Evolutionary conservation across 495 filamentous ascomycete species (phyloP).

Genomic region (Mycothermus thermophilus): DNA sequence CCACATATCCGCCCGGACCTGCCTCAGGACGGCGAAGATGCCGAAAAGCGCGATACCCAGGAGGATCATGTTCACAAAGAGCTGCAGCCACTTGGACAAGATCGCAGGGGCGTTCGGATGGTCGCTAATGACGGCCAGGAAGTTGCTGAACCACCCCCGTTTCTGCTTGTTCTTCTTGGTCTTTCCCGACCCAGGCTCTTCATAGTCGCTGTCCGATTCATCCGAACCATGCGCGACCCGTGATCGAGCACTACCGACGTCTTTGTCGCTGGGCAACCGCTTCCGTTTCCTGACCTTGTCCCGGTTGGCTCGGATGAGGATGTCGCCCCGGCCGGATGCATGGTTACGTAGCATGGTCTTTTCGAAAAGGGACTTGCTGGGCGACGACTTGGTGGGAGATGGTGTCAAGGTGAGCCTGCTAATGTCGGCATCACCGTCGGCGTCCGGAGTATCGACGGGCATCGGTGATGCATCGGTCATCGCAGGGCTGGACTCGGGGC

Average conservation of each 20-base stretch:
- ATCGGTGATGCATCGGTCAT: conserved; percentile 51
- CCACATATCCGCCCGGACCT: conserved; percentile 64
- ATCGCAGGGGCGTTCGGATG: conserved; percentile 80
- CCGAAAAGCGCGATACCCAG: conserved; percentile 52
- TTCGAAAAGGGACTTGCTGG: conserved; percentile 24
- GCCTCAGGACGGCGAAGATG: conserved; percentile 52
- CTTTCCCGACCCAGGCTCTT: conserved; percentile 14
- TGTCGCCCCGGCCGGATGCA: conserved; percentile 33
- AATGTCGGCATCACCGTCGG: conserved; percentile 22
- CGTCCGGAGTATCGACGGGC: conserved; percentile 32
- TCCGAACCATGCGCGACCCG: conserved; percentile 37
- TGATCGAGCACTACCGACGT: conserved; percentile 29
- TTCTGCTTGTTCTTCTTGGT: conserved; percentile 22
- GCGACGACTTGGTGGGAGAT: conserved; percentile 16
- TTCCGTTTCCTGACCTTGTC: conserved; percentile 36
- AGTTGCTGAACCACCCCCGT: conserved; percentile 31
- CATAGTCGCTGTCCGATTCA: conserved; percentile 38
- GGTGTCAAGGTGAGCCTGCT: conserved; percentile 28
- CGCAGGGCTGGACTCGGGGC: conserved; percentile 69
- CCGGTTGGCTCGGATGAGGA: conserved; percentile 19
- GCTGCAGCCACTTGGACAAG: conserved; percentile 70
- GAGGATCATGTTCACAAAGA: conserved; percentile 64
- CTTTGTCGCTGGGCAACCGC: conserved; percentile 25
- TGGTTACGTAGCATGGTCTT: conserved; percentile 31
- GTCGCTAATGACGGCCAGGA: conserved; percentile 56